Evolutionary conservation across 2,329 filamentous ascomycete genomes (phyloP).

Genomic region (Alternaria burnsii): DNA sequence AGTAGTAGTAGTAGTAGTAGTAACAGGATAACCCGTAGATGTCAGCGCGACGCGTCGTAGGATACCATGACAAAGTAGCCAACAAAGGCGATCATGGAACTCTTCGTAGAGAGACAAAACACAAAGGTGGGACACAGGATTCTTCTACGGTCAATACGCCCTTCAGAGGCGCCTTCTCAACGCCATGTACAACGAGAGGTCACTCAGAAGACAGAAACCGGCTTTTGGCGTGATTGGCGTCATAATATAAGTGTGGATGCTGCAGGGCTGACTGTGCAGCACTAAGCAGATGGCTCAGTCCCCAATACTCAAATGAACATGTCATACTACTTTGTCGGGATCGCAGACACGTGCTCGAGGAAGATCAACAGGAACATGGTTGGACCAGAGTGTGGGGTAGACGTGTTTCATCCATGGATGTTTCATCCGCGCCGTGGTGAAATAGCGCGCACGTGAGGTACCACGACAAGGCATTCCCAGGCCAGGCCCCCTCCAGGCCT

Average conservation of each 20-base stretch:
- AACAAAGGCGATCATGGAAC: background rate
- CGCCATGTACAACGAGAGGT: background rate
- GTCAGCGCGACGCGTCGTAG: background rate
- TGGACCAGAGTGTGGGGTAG: conserved; percentile 1
- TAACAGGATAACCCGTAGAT: background rate
- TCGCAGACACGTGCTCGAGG: background rate
- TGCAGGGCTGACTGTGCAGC: background rate
- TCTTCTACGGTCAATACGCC: background rate
- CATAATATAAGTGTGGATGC: background rate
- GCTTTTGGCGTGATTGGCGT: background rate
- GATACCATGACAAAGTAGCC: background rate
- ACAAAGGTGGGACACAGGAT: background rate
- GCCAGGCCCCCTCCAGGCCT: background rate
- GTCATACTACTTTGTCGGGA: background rate
- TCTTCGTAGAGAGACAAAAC: background rate
- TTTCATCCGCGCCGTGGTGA: background rate
- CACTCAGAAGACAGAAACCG: background rate
- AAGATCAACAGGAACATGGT: conserved; percentile 1
- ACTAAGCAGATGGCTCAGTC: background rate
- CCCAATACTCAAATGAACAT: background rate
- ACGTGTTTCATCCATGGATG: background rate
- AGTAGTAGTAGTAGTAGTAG: background rate
- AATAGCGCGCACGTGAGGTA: background rate
- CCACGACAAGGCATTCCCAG: background rate
- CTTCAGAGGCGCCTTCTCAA: background rate